Conservation (phyloP, 495 filamentous ascomycete genomes). For the Oleoguttula mirabilis region DNA sequence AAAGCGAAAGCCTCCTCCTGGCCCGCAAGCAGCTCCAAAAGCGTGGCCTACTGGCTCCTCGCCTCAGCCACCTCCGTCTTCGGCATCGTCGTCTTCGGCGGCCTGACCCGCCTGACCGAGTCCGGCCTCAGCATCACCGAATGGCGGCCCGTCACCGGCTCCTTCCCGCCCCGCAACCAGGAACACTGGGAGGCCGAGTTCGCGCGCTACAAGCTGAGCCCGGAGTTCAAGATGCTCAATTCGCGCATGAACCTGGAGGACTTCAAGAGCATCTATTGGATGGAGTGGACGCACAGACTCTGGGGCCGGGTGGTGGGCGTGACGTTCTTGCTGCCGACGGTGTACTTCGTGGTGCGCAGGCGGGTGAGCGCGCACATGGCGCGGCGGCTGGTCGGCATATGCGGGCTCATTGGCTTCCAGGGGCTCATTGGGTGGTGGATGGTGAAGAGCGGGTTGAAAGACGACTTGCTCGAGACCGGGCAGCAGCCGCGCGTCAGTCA, state of each 20-base stretch:
- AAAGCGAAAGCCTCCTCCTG: conserved; percentile 38
- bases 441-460: conserved; percentile 90
- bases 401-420: conserved; percentile 83
- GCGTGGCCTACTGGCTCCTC: conserved; percentile 83
- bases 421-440: conserved; percentile 98
- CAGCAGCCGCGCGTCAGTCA: conserved; percentile 85
- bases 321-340: conserved; percentile 72
- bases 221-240: conserved; percentile 84
- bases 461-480: conserved; percentile 85
- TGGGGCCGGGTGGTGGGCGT: conserved; percentile 92
- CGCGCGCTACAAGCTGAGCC: conserved; percentile 75
- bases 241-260: conserved; percentile 80
- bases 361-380: conserved; percentile 71
- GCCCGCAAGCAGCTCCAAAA: conserved; percentile 57
- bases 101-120: conserved; percentile 84
- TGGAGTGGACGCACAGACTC: conserved; percentile 96
- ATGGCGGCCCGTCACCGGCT: conserved; percentile 95
- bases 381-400: conserved; percentile 64
- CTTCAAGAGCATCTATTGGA: conserved; percentile 97
- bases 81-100: conserved; percentile 91
- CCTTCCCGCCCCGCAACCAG: conserved; percentile 64
- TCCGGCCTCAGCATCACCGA: conserved; percentile 98
- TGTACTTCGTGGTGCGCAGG: conserved; percentile 76
- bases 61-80: conserved; percentile 87
- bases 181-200: conserved; percentile 86